Evolutionary conservation across 768 basidiomycete species (phyloP).

Genomic region (Fistulinella prunicolor): DNA sequence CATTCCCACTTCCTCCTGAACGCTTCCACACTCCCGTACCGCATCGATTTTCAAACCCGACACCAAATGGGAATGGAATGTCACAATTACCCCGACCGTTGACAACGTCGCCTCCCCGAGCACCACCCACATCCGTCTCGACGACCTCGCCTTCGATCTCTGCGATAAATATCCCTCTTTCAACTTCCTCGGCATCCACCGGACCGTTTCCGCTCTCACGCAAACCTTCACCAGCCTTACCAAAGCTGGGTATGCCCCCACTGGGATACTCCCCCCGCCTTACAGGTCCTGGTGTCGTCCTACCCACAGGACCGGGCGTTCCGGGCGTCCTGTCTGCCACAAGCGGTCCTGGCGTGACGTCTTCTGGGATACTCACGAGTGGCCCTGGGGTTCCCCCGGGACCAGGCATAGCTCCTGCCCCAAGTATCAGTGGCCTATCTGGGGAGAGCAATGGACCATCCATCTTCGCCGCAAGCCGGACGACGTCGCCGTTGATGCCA

Average conservation of each 20-base stretch:
- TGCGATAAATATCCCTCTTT: slow-evolving; percentile 11
- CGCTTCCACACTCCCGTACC: slow-evolving; percentile 30
- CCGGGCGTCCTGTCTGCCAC: slow-evolving; percentile 23
- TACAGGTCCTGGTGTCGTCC: slow-evolving; percentile 30
- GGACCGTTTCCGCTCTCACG: slow-evolving; percentile 23
- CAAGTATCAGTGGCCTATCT: slow-evolving; percentile 2
- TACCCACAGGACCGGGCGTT: slow-evolving; percentile 26
- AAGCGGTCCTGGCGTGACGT: slow-evolving; percentile 19
- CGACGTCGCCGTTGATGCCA: slow-evolving; percentile 26
- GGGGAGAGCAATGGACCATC: slow-evolving; percentile 11
- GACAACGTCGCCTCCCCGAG: slow-evolving; percentile 40
- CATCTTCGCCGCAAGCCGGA: slow-evolving; percentile 15
- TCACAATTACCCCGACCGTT: slow-evolving; percentile 21
- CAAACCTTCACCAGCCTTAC: slow-evolving; percentile 26
- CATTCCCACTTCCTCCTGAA: slow-evolving; percentile 28
- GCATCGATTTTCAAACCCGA: slow-evolving; percentile 24
- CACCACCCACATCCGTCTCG: slow-evolving; percentile 18
- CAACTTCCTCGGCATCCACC: slow-evolving; percentile 15
- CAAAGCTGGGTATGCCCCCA: slow-evolving; percentile 27
- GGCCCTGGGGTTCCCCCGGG: slow-evolving; percentile 30
- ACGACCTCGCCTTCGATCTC: slow-evolving; percentile 20
- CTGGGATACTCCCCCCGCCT: slow-evolving; percentile 30
- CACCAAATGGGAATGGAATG: slow-evolving; percentile 25
- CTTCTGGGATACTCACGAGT: slow-evolving; percentile 27
- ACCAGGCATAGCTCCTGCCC: slow-evolving; percentile 26